Base-by-base conservation (phyloP, 164 flowering plant genomes). In the Berberis vulgaris region DNA sequence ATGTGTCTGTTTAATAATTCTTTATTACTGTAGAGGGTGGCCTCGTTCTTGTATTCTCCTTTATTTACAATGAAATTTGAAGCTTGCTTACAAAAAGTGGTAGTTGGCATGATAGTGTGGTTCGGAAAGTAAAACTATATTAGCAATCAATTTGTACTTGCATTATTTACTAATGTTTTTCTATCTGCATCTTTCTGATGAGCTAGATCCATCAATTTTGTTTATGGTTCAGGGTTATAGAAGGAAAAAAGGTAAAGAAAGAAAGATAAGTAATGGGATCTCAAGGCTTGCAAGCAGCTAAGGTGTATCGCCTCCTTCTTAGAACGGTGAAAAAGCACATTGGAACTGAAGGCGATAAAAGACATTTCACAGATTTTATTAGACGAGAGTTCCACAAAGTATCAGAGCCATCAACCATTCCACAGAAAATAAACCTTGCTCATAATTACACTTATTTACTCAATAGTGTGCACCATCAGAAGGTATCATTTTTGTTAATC, bases 401-500 rank as follows among this genome's bases (percentile, higher is more conserved):
- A 0, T 54, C 67, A 0, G 83, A 84, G 57, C 66, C 65, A 44
- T 70, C 77, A 0, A 69, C 73, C 3, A 54, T 79, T 59, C 79
- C 62, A 43, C 82, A 82, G 54, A 84, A 82, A 67, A 47, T 91
- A 49, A 85, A 78, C 64, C 83, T 87, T 64, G 96, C 96, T 7
- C 74, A 53, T 13, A 82, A 94, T 74, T 91, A 89, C 72, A 79
- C 91, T 47, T 82, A 53, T 59, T 61, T 86, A 44, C 87, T 94
- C 11, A 86, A 82, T 63, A 89, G 88, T 62, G 86, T 94, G 54
- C 97, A 91, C 70, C 95, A 89, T 71, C 99, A 94, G 65, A 81
- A 82, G 97, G 96, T 86, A 73, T 60, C 13, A 6, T 3, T 7
- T 40, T 11, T 11, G 38, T 56, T 13, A 13, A 6, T 56, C 9